Base-by-base conservation (phyloP, 345 rosid genomes). In the Pseudoturritis turrita region DNA sequence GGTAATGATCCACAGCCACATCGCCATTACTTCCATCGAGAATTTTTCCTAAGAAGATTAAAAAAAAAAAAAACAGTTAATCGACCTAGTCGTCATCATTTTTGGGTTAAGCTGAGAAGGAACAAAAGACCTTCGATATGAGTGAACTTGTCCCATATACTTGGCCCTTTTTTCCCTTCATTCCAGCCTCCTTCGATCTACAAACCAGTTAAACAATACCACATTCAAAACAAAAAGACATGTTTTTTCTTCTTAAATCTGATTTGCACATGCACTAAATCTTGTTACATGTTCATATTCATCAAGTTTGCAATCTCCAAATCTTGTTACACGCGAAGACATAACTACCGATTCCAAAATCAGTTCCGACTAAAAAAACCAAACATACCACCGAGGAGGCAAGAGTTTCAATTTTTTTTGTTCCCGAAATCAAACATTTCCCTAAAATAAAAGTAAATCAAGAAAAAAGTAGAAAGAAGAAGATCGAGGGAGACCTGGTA, bases 101-200 rank as follows among this genome's bases (percentile, higher is more conserved):
- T 21, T 11, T 2, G 8, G 3, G 7, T 49, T 37, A 26, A 45
- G 56, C 54, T 21, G 41, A 51, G 28, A 70, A 63, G 35, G 6
- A 54, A 58, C 9, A 9, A 13, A 9, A 63, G 31, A 85, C 96
- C 98, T 82, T 83, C 71, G 9, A 75, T 68, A 59, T 78, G 96
- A n/a, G 95, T 45, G 68, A 90, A 90, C 69, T 81, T 86, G 64
- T 90, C 98, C 98, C 98, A 90, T 62, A 90, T 89, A 71, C 85
- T 83, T 43, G 91, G 81, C 49, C 97, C 98, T 58, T 88, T 83
- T 8, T 86, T 84, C 22, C 92, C 98, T 53, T 87, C 98, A 36
- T 72, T 72, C 78, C 83, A 73, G 8, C 84, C 98, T 76, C 98
- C 98, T 87, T 93, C 98, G 73, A 93, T 86, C 98, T 90, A 76